Evolutionary conservation across 176 grass and related monocot species (phyloP), one percentile per base, ranked within the genome.

Genomic region (Saccharum spontaneum): DNA sequence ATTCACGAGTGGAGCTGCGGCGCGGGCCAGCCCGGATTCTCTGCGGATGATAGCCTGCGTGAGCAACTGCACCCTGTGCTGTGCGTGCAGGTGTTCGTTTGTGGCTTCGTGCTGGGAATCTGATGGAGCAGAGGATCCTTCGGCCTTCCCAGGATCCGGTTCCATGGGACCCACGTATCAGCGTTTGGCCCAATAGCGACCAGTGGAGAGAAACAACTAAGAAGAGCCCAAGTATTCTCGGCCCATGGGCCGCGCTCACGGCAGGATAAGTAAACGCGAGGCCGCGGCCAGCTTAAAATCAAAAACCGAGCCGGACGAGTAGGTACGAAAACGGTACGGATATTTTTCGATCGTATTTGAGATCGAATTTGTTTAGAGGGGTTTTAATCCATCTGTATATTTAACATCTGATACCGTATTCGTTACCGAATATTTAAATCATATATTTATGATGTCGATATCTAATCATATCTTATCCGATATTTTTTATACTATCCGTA

Each of bases 271-370:
- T 3, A 18, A 66, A 65, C 39, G 77, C 17, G 20, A 17, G 38
- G 37, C 77, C 55, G 39, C 1, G 15, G 8, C 0, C 18, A 49
- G 78, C 0, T 71, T 36, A 79, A 79, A 86, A 63, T 23, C 57
- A 33, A 67, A 81, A 86, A 81, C 57, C 33, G 43, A 65, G 7
- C 8, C n/a, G n/a, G n/a, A n/a, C n/a, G n/a, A n/a, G n/a, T n/a
- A n/a, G n/a, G n/a, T n/a, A n/a, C n/a, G n/a, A n/a, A n/a, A n/a
- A n/a, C n/a, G n/a, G n/a, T n/a, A n/a, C n/a, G n/a, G n/a, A n/a
- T n/a, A n/a, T n/a, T n/a, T n/a, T n/a, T n/a, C n/a, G n/a, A n/a
- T n/a, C n/a, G n/a, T n/a, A n/a, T n/a, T n/a, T n/a, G n/a, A n/a
- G n/a, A n/a, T n/a, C n/a, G n/a, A n/a, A n/a, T n/a, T n/a, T n/a